Percentiles rank a stretch among this genome's conserved stretches.
Conservation (phyloP, 768 basidiomycete genomes). For the Russula brevipes region DNA sequence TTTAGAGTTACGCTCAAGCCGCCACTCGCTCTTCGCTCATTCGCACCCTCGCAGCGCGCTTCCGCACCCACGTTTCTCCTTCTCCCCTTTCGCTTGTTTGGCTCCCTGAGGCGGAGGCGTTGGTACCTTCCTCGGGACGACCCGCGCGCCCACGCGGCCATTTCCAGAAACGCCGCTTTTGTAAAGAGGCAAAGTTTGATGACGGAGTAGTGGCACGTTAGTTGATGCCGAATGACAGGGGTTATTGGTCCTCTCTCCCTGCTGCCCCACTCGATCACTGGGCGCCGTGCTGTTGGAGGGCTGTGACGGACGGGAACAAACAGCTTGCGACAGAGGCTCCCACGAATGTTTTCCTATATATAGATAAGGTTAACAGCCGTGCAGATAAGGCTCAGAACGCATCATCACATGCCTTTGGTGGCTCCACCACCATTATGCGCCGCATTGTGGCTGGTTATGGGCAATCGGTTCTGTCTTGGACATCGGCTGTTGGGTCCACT, state of each 20-base stretch:
- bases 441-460: neutral
- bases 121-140: neutral
- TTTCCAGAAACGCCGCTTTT: constrained; percentile 9
- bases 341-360: neutral
- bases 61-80: neutral
- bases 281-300: neutral
- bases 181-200: constrained; percentile 1
- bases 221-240: constrained; percentile 6
- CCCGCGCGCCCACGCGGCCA: neutral
- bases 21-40: neutral
- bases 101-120: neutral
- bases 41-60: too few relatives aligned
- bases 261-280: neutral
- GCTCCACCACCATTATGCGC: neutral
- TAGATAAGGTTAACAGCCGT: neutral
- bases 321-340: neutral
- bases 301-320: neutral
- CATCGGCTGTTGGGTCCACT: neutral
- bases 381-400: neutral
- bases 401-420: constrained; percentile 8
- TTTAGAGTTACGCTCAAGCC: neutral
- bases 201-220: neutral
- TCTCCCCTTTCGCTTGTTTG: neutral
- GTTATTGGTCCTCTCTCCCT: neutral
- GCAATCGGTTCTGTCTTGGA: neutral